Percentiles rank a stretch among this genome's conserved stretches.
Conservation (phyloP, 73 alveolate genomes). For the Paramecium biaurelia region DNA sequence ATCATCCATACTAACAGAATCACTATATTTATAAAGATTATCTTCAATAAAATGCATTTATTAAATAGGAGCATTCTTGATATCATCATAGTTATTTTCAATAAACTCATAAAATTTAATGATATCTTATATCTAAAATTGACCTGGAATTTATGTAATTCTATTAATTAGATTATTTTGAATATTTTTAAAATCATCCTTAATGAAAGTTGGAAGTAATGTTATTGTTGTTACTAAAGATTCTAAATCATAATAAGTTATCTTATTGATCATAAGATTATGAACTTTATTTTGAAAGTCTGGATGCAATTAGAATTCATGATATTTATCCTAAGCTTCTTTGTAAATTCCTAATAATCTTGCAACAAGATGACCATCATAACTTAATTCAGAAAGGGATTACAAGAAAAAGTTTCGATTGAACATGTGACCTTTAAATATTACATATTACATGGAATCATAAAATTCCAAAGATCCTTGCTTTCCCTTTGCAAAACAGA, state of each 20-base stretch:
- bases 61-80: neutral
- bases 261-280: constrained; percentile 17
- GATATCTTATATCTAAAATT: constrained; percentile 27
- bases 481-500: constrained; percentile 61
- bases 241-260: constrained; percentile 37
- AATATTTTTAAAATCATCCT: constrained; percentile 29
- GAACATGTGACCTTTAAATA: constrained; percentile 59
- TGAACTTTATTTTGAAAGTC: constrained; percentile 39
- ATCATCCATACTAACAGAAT: neutral
- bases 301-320: constrained; percentile 61
- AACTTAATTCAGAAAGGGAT: constrained; percentile 19
- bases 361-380: constrained; percentile 52
- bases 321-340: constrained; percentile 40
- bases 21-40: neutral
- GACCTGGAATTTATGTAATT: constrained; percentile 7
- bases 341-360: constrained; percentile 34
- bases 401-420: constrained; percentile 43
- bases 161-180: neutral
- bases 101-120: neutral
- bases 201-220: neutral
- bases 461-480: constrained; percentile 47
- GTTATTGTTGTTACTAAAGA: neutral
- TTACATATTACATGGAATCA: constrained; percentile 54
- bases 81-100: neutral
- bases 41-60: neutral